A percentile compares a stretch with the other conserved stretches of the same genome.
Evolutionary conservation across 2,329 filamentous ascomycete genomes (phyloP).

Genomic region (Dactylellina cionopaga): DNA sequence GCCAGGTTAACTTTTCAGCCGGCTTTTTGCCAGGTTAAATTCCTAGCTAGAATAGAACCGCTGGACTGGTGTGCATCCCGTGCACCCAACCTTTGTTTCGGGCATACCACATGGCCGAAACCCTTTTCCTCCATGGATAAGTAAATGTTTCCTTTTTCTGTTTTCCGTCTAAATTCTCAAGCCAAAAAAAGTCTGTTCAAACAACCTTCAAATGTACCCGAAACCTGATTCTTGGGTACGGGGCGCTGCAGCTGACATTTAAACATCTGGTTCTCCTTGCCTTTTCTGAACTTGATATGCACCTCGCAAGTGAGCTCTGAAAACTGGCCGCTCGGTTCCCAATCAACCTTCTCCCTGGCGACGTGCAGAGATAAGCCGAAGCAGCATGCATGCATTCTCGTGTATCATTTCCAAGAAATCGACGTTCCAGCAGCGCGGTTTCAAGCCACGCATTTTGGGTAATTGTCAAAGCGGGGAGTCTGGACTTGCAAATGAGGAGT

Average conservation of each 20-base stretch:
- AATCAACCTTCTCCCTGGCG: neutral
- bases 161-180: conserved; percentile 13
- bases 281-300: conserved; percentile 33
- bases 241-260: conserved; percentile 44
- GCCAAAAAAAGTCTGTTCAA: conserved; percentile 25
- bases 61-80: conserved; percentile 33
- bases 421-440: conserved; percentile 25
- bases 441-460: conserved; percentile 22
- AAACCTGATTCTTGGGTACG: conserved; percentile 49
- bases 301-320: conserved; percentile 27
- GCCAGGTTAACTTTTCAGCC: conserved; percentile 27
- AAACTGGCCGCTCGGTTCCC: conserved; percentile 25
- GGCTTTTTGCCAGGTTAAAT: conserved; percentile 18
- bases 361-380: conserved; percentile 20
- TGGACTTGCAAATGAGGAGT: conserved; percentile 1
- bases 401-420: conserved; percentile 15
- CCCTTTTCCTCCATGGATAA: too few species aligned
- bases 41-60: too few species aligned
- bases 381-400: neutral
- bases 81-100: conserved; percentile 25
- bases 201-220: conserved; percentile 26
- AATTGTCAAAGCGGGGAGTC: conserved; percentile 14
- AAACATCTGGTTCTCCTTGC: conserved; percentile 19
- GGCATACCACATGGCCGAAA: conserved; percentile 20
- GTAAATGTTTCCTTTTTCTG: conserved; percentile 24